Conservation (phyloP, 371 early-diverging fungal genomes). For the Mortierella sp. region DNA sequence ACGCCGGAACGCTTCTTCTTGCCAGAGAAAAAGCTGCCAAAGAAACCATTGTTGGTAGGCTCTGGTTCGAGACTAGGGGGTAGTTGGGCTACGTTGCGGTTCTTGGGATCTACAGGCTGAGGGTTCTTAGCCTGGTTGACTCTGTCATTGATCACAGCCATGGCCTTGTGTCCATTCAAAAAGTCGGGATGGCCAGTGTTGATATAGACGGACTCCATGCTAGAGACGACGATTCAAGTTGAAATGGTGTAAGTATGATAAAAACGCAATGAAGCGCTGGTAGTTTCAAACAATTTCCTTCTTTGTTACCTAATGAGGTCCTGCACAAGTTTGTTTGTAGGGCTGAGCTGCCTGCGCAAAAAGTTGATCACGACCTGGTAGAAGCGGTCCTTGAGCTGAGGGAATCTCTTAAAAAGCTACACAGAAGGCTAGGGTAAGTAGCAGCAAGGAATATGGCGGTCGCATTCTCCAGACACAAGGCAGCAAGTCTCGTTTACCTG, state of each 20-base stretch:
- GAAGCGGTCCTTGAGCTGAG: slow-evolving; percentile 90
- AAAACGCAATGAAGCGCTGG: too few species aligned
- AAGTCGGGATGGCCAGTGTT: slow-evolving; percentile 99
- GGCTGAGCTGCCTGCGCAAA: slow-evolving; percentile 87
- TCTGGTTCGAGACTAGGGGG: slow-evolving; percentile 63
- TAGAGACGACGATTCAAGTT: slow-evolving; percentile 23
- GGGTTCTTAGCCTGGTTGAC: slow-evolving; percentile 71
- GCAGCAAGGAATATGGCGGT: neutral
- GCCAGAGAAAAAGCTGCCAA: slow-evolving; percentile 93
- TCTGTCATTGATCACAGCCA: slow-evolving; percentile 92
- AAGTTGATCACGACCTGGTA: slow-evolving; percentile 91
- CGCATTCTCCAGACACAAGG: neutral
- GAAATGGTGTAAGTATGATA: too few species aligned
- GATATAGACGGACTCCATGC: slow-evolving; percentile 96
- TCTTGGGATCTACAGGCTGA: slow-evolving; percentile 61
- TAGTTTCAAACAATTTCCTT: neutral
- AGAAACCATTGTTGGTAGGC: slow-evolving; percentile 78
- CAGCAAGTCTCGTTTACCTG: slow-evolving; percentile 66
- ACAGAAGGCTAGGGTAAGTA: neutral
- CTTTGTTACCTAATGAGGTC: slow-evolving; percentile 81
- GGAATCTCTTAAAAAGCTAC: slow-evolving; percentile 93
- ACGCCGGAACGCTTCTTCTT: slow-evolving; percentile 82
- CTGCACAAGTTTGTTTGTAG: slow-evolving; percentile 94
- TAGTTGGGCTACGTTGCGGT: slow-evolving; percentile 58
- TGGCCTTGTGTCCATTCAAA: slow-evolving; percentile 94